phyloP scores from a whole-genome alignment of 306 rosid genomes.

The Lotus japonicus region DNA sequence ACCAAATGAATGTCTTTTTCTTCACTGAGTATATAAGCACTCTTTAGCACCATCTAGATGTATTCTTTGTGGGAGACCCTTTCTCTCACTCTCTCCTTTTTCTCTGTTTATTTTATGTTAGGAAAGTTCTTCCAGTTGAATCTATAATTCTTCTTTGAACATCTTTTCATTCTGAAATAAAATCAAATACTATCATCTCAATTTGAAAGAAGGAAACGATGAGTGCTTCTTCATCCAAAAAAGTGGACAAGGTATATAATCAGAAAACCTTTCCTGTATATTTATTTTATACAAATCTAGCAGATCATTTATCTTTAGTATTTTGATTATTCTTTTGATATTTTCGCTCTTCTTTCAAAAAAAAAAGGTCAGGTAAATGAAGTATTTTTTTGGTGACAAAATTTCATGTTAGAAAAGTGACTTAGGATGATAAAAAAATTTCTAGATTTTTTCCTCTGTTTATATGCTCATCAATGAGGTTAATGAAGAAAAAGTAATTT shows the following conservation, averaged over 20 bases:
- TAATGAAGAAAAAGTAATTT: not conserved
- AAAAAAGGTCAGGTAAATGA: no score
- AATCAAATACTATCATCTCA: not conserved
- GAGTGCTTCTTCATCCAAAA: not conserved
- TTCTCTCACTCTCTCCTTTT: not conserved
- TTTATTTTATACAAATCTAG: no score
- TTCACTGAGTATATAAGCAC: no score
- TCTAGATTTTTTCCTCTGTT: not conserved
- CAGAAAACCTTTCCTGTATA: not conserved
- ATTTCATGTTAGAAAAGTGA: not conserved
- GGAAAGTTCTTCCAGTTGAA: not conserved
- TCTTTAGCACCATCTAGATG: no score
- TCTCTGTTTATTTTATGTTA: no score
- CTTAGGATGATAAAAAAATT: not conserved
- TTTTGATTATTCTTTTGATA: not conserved
- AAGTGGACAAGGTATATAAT: not conserved
- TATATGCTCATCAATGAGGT: not conserved
- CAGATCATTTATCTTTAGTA: no score
- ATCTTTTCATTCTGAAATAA: not conserved
- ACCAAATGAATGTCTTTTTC: no score
- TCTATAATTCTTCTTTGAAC: not conserved
- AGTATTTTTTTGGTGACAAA: no score
- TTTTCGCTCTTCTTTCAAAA: no score
- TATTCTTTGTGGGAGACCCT: not conserved
- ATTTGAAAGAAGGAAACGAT: not conserved